Evolutionary conservation across 345 rosid species (phyloP), one percentile per base, ranked within the genome.

Genomic region (Raphanus raphanistrum): DNA sequence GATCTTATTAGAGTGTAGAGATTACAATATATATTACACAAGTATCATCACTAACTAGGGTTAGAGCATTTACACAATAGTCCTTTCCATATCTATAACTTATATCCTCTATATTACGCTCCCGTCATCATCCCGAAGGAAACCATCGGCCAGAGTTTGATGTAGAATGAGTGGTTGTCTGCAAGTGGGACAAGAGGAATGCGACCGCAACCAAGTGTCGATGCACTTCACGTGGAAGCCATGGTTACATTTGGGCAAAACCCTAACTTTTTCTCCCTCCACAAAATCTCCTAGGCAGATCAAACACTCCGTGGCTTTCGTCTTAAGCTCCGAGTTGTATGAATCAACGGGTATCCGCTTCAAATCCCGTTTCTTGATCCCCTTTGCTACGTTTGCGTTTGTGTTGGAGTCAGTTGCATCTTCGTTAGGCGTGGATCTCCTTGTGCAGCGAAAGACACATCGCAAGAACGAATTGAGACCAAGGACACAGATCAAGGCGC

Each of bases 161-260:
- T 69, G 86, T 25, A 85, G 85, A 2, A 85, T 71, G 81, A 89
- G 76, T 5, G 90, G 80, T 31, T 80, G 91, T 57, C 93, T 82
- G 21, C 91, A 89, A 74, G 82, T 87, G 4, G 93, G 93, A 55
- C 93, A 89, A 8, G 93, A 87, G 5, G 91, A 89, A 78, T 73
- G 88, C 4, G 88, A 85, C 60, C 83, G 55, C 84, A 89, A 73
- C 93, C 93, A 89, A 17, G 83, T 84, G 65, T 89, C 93, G 13
- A 89, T 80, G 63, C 93, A 89, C 67, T 78, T 82, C 54, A 89
- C 88, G 64, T 89, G 93, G 74, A 89, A 89, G 32, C 88, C 87
- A 65, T 89, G 93, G 76, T 81, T 79, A 74, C 93, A 89, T 71
- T 77, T 86, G 0, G 90, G 91, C 81, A 89, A 79, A 31, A 85